Conservation (phyloP, 331 rosid species). For the Rosa hybrid region DNA sequence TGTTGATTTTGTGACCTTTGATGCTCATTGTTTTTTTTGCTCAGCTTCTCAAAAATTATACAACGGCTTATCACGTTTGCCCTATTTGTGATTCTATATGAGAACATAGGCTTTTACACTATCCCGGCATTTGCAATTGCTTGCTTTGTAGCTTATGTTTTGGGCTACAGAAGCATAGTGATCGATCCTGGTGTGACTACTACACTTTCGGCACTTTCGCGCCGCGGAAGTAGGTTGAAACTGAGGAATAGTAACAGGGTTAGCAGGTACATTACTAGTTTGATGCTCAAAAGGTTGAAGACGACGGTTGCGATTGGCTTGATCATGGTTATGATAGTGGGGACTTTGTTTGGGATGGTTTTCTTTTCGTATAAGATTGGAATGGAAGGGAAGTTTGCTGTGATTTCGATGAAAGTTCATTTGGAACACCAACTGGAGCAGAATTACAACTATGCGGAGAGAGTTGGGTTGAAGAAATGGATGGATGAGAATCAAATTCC, state of each 20-base stretch:
- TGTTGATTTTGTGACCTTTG: too few relatives aligned
- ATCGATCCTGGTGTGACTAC: background rate
- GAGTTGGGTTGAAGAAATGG: slow-evolving; percentile 32
- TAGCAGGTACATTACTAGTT: slow-evolving; percentile 15
- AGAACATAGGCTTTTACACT: slow-evolving; percentile 17
- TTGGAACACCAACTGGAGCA: slow-evolving; percentile 24
- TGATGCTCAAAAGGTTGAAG: slow-evolving; percentile 38
- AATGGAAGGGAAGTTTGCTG: slow-evolving; percentile 37
- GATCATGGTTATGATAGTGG: slow-evolving; percentile 37
- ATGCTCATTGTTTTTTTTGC: background rate
- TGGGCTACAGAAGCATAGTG: background rate
- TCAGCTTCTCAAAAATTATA: slow-evolving; percentile 28
- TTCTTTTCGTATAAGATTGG: slow-evolving; percentile 44
- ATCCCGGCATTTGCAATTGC: background rate
- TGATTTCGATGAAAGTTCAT: slow-evolving; percentile 31
- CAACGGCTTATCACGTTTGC: slow-evolving; percentile 32
- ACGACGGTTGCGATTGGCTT: slow-evolving; percentile 40
- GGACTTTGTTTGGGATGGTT: slow-evolving; percentile 27
- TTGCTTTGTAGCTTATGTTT: slow-evolving; percentile 6
- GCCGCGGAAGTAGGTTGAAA: slow-evolving; percentile 4
- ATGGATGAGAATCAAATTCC: slow-evolving; percentile 33
- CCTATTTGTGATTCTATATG: slow-evolving; percentile 25
- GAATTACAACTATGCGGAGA: slow-evolving; percentile 34
- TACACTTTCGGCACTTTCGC: slow-evolving; percentile 18
- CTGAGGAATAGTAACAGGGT: slow-evolving; percentile 14